phyloP scores from a whole-genome alignment of 148 eudicot species.

The Camellia japonica region DNA sequence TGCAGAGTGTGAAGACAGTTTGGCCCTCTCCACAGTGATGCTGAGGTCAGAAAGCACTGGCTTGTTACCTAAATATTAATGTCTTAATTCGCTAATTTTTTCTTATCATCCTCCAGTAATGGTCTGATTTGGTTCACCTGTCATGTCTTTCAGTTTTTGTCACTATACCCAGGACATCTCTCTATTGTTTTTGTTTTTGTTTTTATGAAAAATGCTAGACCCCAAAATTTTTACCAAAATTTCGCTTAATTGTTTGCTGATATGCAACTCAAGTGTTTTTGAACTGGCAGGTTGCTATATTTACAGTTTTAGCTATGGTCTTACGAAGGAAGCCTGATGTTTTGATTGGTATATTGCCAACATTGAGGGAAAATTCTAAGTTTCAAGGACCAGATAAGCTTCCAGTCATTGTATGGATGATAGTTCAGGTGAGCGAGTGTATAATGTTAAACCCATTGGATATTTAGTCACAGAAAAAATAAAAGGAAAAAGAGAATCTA shows the following conservation, averaged over 20 bases:
- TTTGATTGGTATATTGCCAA: slow-evolving; percentile 48
- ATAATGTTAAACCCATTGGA: not conserved
- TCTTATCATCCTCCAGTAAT: not conserved
- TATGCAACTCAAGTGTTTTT: slow-evolving; percentile 13
- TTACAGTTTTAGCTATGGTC: slow-evolving; percentile 74
- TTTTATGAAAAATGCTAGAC: not conserved
- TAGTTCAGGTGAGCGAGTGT: slow-evolving; percentile 61
- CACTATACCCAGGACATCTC: not conserved
- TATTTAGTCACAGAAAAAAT: too few relatives aligned
- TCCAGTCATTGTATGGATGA: slow-evolving; percentile 66
- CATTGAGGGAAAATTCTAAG: slow-evolving; percentile 55
- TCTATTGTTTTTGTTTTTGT: not conserved
- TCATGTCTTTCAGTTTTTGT: not conserved
- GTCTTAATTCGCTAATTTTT: not conserved
- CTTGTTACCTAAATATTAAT: not conserved
- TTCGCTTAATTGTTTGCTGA: not conserved
- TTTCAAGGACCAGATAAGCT: slow-evolving; percentile 85
- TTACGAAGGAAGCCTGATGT: slow-evolving; percentile 79
- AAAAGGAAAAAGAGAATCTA: not conserved
- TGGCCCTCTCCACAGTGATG: not conserved
- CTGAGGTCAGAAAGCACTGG: not conserved
- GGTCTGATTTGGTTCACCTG: not conserved
- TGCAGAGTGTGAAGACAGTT: not conserved
- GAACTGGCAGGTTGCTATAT: slow-evolving; percentile 68
- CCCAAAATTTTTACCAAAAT: too few relatives aligned